Evolutionary conservation across 176 grass and related monocot genomes (phyloP).

Genomic region (Alopecurus myosuroides): DNA sequence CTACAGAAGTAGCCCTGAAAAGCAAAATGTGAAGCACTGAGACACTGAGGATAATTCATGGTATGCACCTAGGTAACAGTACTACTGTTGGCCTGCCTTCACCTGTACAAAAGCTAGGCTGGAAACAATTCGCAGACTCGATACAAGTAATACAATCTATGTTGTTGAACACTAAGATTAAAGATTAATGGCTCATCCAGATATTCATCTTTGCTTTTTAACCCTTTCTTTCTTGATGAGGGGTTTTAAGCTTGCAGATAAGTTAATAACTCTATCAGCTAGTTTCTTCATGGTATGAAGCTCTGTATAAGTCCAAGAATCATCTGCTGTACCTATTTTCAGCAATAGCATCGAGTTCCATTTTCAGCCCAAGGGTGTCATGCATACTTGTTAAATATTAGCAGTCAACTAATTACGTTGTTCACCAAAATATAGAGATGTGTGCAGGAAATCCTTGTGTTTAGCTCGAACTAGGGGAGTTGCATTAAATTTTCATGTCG

Average conservation of each 20-base stretch:
- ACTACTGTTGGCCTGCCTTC: neutral
- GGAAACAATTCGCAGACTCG: neutral
- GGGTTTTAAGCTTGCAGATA: conserved; percentile 11
- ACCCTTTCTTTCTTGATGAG: conserved; percentile 8
- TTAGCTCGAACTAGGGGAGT: neutral
- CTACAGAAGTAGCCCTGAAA: conserved; percentile 67
- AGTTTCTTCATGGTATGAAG: conserved; percentile 4
- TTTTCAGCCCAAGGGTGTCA: neutral
- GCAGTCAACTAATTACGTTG: neutral
- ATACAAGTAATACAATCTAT: neutral
- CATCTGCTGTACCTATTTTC: neutral
- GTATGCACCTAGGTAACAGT: neutral
- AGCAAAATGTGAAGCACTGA: conserved; percentile 12
- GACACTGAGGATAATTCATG: conserved; percentile 8
- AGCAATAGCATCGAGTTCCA: neutral
- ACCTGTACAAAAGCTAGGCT: neutral
- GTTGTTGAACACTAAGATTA: neutral
- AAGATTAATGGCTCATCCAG: neutral
- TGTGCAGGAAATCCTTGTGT: neutral
- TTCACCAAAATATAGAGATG: neutral
- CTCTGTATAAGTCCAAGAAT: neutral
- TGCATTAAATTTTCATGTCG: neutral
- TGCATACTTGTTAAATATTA: neutral
- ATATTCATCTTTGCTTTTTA: neutral
- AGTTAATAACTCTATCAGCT: neutral